These are phyloP conservation scores for Ogataea thermomethanolica DNA, from an alignment of 805 yeast species.

Conservation along the genomic window DNA sequence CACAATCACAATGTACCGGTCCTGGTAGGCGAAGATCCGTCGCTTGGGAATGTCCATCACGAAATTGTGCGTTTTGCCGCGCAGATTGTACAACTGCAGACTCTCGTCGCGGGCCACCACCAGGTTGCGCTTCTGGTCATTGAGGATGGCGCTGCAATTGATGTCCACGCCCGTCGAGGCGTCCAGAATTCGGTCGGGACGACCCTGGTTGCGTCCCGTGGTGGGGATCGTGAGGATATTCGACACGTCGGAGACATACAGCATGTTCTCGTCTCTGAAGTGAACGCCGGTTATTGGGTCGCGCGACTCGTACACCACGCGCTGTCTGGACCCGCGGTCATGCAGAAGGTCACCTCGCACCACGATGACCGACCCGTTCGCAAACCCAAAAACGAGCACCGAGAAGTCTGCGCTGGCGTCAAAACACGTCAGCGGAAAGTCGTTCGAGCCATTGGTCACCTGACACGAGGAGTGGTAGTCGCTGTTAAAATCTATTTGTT, in stretches of 20 bases:
- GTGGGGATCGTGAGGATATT: slow-evolving; percentile 70
- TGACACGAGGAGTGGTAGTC: slow-evolving; percentile 58
- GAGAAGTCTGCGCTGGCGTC: slow-evolving; percentile 52
- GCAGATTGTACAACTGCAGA: slow-evolving; percentile 56
- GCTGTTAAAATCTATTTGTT: slow-evolving; percentile 31
- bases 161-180: slow-evolving; percentile 47
- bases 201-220: slow-evolving; percentile 72
- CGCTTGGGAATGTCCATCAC: slow-evolving; percentile 56
- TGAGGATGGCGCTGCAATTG: slow-evolving; percentile 41
- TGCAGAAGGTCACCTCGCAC: slow-evolving; percentile 84
- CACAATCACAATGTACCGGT: slow-evolving; percentile 55
- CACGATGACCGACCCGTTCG: slow-evolving; percentile 78
- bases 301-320: slow-evolving; percentile 65
- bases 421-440: slow-evolving; percentile 73
- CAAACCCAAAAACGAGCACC: slow-evolving; percentile 71
- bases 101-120: slow-evolving; percentile 65
- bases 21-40: slow-evolving; percentile 40
- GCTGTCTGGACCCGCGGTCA: slow-evolving; percentile 87
- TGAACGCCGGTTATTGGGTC: slow-evolving; percentile 82
- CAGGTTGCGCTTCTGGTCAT: slow-evolving; percentile 33
- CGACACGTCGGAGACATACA: slow-evolving; percentile 74
- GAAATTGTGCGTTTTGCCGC: slow-evolving; percentile 51
- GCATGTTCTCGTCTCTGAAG: slow-evolving; percentile 49
- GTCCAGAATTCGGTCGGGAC: slow-evolving; percentile 48
- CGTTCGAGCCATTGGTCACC: slow-evolving; percentile 68